These are phyloP conservation scores for Aspergillus tamarii DNA, from an alignment of 2,329 filamentous ascomycete species.

Conservation along the genomic window DNA sequence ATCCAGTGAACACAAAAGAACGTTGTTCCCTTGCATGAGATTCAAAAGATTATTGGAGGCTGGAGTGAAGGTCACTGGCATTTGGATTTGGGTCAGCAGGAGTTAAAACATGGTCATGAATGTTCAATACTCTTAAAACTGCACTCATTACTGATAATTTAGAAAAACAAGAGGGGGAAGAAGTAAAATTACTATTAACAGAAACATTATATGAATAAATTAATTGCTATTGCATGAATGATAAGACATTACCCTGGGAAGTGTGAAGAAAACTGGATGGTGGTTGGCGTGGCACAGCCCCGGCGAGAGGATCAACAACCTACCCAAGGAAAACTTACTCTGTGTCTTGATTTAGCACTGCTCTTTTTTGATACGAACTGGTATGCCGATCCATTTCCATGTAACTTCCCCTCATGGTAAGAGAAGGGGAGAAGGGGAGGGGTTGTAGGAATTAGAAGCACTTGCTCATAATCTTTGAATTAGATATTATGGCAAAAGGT, in stretches of 20 bases:
- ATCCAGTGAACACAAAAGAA: background rate
- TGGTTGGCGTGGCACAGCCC: background rate
- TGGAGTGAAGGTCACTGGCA: background rate
- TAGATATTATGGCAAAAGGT: background rate
- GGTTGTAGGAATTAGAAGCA: background rate
- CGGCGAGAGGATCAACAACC: slow-evolving; percentile 2
- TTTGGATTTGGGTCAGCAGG: background rate
- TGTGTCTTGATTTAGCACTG: background rate
- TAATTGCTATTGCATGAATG: background rate
- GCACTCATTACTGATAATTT: background rate
- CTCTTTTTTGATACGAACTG: background rate
- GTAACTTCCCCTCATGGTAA: background rate
- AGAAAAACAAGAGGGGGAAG: background rate
- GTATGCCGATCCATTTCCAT: background rate
- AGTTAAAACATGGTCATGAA: background rate
- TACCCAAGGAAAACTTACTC: background rate
- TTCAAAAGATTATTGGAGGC: background rate
- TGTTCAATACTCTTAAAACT: background rate
- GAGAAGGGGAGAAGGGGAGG: background rate
- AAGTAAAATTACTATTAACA: background rate
- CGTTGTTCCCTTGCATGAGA: background rate
- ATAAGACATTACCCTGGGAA: background rate
- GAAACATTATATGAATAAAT: background rate
- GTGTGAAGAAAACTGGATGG: background rate
- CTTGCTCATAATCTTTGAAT: background rate